phyloP scores from a whole-genome alignment of 2,329 filamentous ascomycete genomes.

The Fusarium dlaminii region DNA sequence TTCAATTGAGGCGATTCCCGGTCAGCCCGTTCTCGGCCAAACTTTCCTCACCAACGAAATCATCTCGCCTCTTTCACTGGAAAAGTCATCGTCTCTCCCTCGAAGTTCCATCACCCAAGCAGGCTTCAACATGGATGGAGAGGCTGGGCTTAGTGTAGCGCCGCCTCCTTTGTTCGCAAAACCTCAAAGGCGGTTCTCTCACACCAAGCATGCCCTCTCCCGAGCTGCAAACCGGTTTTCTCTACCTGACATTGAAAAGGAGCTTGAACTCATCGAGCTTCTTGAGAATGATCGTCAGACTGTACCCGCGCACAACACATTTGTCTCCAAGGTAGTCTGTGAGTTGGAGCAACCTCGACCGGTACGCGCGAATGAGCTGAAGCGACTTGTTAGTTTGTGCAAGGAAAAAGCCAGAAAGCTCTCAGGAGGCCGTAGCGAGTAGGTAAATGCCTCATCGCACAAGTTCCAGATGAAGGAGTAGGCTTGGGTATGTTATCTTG shows the following conservation, averaged over 20 bases:
- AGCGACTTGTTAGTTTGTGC: constrained; percentile 44
- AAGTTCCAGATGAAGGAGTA: not conserved
- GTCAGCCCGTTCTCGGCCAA: constrained; percentile 6
- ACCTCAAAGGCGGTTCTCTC: not conserved
- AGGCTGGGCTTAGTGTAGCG: constrained; percentile 8
- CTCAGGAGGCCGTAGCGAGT: constrained; percentile 31
- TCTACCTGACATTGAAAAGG: not conserved
- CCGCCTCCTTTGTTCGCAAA: constrained; percentile 9
- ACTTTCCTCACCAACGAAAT: constrained; percentile 11
- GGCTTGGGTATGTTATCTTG: constrained; percentile 12
- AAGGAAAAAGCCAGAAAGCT: constrained; percentile 38
- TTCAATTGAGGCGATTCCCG: constrained; percentile 8
- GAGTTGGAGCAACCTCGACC: constrained; percentile 46
- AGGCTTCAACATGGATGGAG: constrained; percentile 38
- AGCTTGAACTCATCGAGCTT: not conserved
- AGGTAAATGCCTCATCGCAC: not conserved
- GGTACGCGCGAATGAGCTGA: constrained; percentile 44
- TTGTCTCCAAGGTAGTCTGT: constrained; percentile 44
- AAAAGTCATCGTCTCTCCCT: constrained; percentile 6
- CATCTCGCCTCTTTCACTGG: constrained; percentile 16
- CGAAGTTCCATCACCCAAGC: not conserved
- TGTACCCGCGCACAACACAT: constrained; percentile 29
- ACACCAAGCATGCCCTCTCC: not conserved
- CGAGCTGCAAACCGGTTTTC: constrained; percentile 8
- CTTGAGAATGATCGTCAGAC: constrained; percentile 12